These are phyloP conservation scores for Cutaneotrichosporon mucoides DNA, from an alignment of 1,284 basidiomycete species.

Conservation along the genomic window DNA sequence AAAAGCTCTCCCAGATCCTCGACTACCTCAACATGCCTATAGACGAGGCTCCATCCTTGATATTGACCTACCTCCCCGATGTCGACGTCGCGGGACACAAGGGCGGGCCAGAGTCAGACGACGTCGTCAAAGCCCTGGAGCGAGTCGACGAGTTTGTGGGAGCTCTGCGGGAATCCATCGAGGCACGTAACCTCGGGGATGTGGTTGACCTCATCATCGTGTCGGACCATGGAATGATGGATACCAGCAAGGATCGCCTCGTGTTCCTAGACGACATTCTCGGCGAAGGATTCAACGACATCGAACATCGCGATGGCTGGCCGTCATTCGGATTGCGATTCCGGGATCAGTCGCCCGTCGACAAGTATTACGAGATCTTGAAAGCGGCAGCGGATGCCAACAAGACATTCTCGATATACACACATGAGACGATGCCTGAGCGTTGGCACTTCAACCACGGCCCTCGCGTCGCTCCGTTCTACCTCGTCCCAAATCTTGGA, in stretches of 20 bases:
- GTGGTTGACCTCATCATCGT: constrained; percentile 87
- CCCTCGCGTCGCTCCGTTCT: constrained; percentile 79
- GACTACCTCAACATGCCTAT: constrained; percentile 71
- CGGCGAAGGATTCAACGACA: constrained; percentile 62
- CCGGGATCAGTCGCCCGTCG: background rate
- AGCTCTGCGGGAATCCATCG: constrained; percentile 60
- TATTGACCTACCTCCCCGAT: constrained; percentile 59
- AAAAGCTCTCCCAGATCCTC: constrained; percentile 70
- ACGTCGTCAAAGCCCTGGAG: constrained; percentile 65
- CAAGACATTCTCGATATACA: constrained; percentile 69
- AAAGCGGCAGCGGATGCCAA: constrained; percentile 53
- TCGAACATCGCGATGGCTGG: constrained; percentile 66
- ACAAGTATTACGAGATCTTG: constrained; percentile 51
- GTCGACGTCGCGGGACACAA: constrained; percentile 60
- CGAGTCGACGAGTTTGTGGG: constrained; percentile 63
- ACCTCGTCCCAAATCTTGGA: constrained; percentile 71
- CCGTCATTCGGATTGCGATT: constrained; percentile 10
- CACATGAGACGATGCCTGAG: constrained; percentile 71
- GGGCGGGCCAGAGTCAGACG: constrained; percentile 66
- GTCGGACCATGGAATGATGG: constrained; percentile 89
- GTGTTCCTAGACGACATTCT: constrained; percentile 80
- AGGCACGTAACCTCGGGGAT: constrained; percentile 67
- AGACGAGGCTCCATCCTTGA: constrained; percentile 66
- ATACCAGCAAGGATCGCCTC: constrained; percentile 68
- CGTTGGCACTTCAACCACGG: constrained; percentile 69